Base-by-base conservation (phyloP, 2,329 filamentous ascomycete genomes). In the Leptographium radiaticola region DNA sequence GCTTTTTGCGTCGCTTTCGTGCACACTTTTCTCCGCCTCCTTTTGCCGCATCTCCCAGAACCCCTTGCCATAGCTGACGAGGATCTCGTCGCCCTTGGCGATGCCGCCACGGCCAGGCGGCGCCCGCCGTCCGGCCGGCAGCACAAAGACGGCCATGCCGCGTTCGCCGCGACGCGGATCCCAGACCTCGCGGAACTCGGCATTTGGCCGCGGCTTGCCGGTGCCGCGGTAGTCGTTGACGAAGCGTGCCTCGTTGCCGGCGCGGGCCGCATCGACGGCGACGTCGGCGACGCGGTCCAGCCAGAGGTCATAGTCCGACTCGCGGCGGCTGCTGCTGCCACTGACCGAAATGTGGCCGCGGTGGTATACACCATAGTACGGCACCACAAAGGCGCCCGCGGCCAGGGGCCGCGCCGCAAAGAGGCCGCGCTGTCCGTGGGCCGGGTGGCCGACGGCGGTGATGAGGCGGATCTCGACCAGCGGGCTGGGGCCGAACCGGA, bases 211-310 rank as follows among this genome's bases (percentile, higher is more conserved):
- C 49, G 67, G 49, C 15, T 57, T 51, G 0, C 62, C 69, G 2
- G 84, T 71, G 4, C 81, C 80, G 8, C 82, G 71, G 60, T 80
- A 86, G 65, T 86, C 82, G 62, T 86, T 86, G 47, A 84, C 73
- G 59, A 83, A 85, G 11, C 82, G 70, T 2, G 77, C 81, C 67
- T 86, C 82, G 61, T 84, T 85, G 12, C 81, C 81, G 52, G 66
- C 66, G 40, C 62, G 63, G 16, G 70, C 74, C 4, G 81, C 82
- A 60, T 86, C 82, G 5, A 85, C 75, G 4, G 80, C 80, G 1
- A 82, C 67, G 16, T 74, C 75, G 0, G 66, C 70, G 20, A 75
- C 79, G 20, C 73, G 70, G 65, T 81, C 79, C 20, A 85, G 68
- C 72, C 79, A 82, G 31, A 86, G 68, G 62, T 85, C 82, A 62